Conservation (phyloP, 129 eudicot species). For the Chrysanthemum seticuspe region DNA sequence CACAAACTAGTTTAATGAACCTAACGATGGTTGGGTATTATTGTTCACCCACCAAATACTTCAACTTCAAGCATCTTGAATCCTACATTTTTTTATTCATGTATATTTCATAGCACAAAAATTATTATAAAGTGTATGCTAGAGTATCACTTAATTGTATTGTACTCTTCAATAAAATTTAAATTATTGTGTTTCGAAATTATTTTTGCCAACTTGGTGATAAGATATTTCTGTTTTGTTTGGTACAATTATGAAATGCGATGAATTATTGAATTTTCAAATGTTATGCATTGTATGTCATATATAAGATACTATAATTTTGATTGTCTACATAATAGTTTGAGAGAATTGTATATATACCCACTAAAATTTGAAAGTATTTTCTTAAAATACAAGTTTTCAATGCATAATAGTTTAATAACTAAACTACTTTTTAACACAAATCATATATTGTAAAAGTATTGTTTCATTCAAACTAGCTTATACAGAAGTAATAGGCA, state of each 20-base stretch:
- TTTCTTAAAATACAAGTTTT: too few species aligned
- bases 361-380: too few species aligned
- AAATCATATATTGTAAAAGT: too few species aligned
- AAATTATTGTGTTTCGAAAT: background rate
- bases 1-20: slow-evolving; percentile 31
- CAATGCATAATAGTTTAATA: too few species aligned
- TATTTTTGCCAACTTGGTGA: slow-evolving; percentile 9
- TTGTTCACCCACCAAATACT: slow-evolving; percentile 39
- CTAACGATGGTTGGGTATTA: slow-evolving; percentile 34
- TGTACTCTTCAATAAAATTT: background rate
- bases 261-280: background rate
- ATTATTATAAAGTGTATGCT: background rate
- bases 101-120: background rate
- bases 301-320: background rate
- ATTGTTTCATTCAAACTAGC: too few species aligned
- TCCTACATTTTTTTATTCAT: slow-evolving; percentile 1
- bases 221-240: background rate
- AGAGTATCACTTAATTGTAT: background rate
- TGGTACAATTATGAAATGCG: background rate
- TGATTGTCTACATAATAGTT: background rate
- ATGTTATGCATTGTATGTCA: background rate
- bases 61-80: slow-evolving; percentile 15
- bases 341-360: too few species aligned
- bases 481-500: too few species aligned
- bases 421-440: too few species aligned